Conservation (phyloP, 176 grass and related monocot species). For the bread wheat (Triticum aestivum) region DNA sequence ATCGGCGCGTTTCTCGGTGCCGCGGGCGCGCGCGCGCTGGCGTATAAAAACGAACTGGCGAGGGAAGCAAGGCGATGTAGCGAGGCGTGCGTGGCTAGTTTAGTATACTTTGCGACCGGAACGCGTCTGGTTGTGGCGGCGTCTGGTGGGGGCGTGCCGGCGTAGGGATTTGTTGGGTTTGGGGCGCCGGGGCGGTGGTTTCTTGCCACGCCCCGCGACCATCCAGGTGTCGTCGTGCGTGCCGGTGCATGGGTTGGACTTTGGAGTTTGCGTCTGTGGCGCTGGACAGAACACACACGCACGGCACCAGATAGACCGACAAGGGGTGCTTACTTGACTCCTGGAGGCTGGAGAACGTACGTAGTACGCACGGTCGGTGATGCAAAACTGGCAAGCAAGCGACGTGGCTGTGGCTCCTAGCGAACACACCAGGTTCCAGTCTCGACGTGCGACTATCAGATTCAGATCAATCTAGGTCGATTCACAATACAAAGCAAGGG, state of each 20-base stretch:
- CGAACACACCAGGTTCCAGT: background rate
- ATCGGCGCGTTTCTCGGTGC: constrained; percentile 1
- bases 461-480: background rate
- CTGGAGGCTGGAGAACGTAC: background rate
- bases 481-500: background rate
- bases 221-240: constrained; percentile 3
- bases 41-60: background rate
- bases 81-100: background rate
- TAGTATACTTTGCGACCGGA: background rate
- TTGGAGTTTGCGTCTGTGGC: background rate
- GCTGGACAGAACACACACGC: background rate
- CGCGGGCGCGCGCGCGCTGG: background rate
- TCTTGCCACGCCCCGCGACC: background rate
- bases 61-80: background rate
- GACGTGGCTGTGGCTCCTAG: background rate
- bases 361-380: background rate
- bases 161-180: background rate
- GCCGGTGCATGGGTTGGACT: constrained; percentile 14
- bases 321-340: background rate
- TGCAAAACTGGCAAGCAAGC: background rate
- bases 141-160: background rate
- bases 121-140: constrained; percentile 8
- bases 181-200: background rate
- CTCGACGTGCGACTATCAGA: background rate
- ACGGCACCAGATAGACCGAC: background rate